Percentiles rank a stretch among this genome's conserved stretches.
These are phyloP conservation scores for Hypoxylon sp. DNA, from an alignment of 2,329 filamentous ascomycete species.

Conservation along the genomic window DNA sequence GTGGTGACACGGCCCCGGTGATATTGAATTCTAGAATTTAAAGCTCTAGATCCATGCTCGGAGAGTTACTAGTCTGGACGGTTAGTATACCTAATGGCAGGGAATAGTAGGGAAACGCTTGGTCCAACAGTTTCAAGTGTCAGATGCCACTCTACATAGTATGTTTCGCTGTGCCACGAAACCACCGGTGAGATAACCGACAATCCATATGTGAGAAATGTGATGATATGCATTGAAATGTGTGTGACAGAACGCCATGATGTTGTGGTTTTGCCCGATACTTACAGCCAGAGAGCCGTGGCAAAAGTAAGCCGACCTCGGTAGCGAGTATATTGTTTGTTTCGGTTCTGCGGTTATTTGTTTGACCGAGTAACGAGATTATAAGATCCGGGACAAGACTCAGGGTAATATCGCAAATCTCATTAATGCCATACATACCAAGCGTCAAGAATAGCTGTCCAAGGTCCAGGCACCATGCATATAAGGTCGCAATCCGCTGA, in stretches of 20 bases:
- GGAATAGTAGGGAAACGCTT: no score
- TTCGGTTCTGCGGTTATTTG: slow-evolving; percentile 33
- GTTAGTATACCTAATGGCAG: no score
- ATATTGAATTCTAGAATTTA: slow-evolving; percentile 8
- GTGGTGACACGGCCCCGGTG: no score
- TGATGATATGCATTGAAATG: slow-evolving; percentile 8
- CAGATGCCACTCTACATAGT: neutral
- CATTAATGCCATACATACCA: neutral
- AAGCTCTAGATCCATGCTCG: neutral
- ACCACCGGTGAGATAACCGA: slow-evolving; percentile 3
- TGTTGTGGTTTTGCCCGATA: slow-evolving; percentile 5
- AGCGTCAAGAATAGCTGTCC: slow-evolving; percentile 8
- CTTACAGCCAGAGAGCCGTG: slow-evolving; percentile 17
- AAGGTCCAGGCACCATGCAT: slow-evolving; percentile 32
- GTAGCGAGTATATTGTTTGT: slow-evolving; percentile 21
- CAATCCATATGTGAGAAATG: neutral
- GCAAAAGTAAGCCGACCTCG: slow-evolving; percentile 12
- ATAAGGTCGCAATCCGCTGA: slow-evolving; percentile 23
- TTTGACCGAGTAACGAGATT: slow-evolving; percentile 29
- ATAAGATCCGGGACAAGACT: slow-evolving; percentile 10
- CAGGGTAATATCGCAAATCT: slow-evolving; percentile 8
- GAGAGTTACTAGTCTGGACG: slow-evolving; percentile 1
- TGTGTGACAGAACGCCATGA: slow-evolving; percentile 6
- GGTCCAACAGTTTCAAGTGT: slow-evolving; percentile 6
- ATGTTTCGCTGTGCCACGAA: neutral